Evolutionary conservation across 2,329 filamentous ascomycete species (phyloP).

Genomic region (Aspergillus pseudoterreus): DNA sequence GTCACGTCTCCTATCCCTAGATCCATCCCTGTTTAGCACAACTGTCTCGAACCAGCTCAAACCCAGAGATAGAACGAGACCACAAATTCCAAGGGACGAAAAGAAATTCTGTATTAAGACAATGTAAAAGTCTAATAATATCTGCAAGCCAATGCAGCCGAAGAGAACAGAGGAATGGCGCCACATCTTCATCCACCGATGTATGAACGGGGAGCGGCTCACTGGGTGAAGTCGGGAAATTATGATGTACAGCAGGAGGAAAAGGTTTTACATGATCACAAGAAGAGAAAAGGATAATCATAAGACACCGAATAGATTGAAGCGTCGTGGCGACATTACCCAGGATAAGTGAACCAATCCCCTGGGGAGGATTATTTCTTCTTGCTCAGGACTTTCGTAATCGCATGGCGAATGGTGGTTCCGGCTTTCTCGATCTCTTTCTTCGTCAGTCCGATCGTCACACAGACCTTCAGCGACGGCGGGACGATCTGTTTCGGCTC

Average conservation of each 20-base stretch:
- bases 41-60: background rate
- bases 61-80: background rate
- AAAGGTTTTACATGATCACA: slow-evolving; percentile 15
- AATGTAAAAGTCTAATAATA: slow-evolving; percentile 4
- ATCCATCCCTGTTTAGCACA: background rate
- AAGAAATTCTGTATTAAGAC: slow-evolving; percentile 5
- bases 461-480: slow-evolving; percentile 84
- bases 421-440: slow-evolving; percentile 97
- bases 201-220: background rate
- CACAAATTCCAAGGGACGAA: background rate
- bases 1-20: background rate
- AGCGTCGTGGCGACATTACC: slow-evolving; percentile 1
- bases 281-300: slow-evolving; percentile 6
- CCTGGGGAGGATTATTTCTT: slow-evolving; percentile 37
- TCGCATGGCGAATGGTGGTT: slow-evolving; percentile 79
- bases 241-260: slow-evolving; percentile 17
- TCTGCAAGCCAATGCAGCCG: background rate
- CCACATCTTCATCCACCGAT: background rate
- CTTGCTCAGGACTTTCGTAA: slow-evolving; percentile 80
- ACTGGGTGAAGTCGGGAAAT: background rate
- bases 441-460: slow-evolving; percentile 81
- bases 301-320: background rate
- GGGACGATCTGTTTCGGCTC: slow-evolving; percentile 66
- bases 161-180: background rate
- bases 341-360: slow-evolving; percentile 5